These are phyloP conservation scores for Exophiala oligosperma DNA, from an alignment of 2,329 filamentous ascomycete genomes.

Conservation along the genomic window DNA sequence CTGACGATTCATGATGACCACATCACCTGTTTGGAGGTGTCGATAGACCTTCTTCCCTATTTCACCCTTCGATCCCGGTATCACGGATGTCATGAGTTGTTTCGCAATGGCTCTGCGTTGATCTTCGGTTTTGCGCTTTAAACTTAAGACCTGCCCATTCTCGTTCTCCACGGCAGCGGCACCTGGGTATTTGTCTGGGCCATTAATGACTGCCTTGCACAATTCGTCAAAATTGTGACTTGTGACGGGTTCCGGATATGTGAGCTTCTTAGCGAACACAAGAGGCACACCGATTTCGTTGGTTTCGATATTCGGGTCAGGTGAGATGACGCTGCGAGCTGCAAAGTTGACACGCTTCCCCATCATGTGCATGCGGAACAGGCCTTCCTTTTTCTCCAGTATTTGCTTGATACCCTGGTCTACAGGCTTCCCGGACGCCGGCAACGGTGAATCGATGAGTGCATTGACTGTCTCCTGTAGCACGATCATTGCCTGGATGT, in stretches of 20 bases:
- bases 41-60: conserved; percentile 95
- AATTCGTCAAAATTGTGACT: conserved; percentile 96
- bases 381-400: conserved; percentile 96
- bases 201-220: conserved; percentile 94
- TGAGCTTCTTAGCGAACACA: conserved; percentile 95
- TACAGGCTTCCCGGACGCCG: conserved; percentile 72
- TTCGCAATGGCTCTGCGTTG: conserved; percentile 89
- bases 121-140: conserved; percentile 83
- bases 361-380: conserved; percentile 99
- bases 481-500: conserved; percentile 72
- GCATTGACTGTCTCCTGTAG: conserved; percentile 90
- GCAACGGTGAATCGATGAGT: conserved; percentile 89
- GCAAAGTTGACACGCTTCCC: conserved; percentile 99
- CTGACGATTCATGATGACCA: conserved; percentile 98
- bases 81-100: conserved; percentile 83
- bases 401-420: conserved; percentile 97
- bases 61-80: conserved; percentile 69
- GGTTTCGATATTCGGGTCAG: conserved; percentile 97
- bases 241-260: conserved; percentile 95
- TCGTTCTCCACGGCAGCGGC: conserved; percentile 95
- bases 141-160: conserved; percentile 83
- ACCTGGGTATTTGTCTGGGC: conserved; percentile 89
- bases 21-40: conserved; percentile 93
- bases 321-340: conserved; percentile 94
- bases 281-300: conserved; percentile 98